Evolutionary conservation across 2,329 filamentous ascomycete genomes (phyloP).

Genomic region (Verticillium klebahnii): DNA sequence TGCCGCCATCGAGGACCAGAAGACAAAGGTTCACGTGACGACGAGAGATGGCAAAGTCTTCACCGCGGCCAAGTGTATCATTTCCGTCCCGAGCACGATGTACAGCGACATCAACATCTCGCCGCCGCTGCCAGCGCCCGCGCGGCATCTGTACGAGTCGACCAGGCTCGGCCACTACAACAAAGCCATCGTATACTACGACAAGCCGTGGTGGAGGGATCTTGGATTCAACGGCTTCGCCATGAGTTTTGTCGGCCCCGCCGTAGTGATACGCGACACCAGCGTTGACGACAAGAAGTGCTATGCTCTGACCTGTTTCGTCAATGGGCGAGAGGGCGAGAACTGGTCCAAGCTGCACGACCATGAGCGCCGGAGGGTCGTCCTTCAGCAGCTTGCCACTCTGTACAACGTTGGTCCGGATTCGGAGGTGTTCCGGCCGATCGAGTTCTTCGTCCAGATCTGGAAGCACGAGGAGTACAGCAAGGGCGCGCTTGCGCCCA

Average conservation of each 20-base stretch:
- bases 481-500: slow-evolving; percentile 26
- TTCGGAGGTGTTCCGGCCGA: slow-evolving; percentile 16
- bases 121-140: slow-evolving; percentile 34
- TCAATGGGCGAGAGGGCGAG: slow-evolving; percentile 30
- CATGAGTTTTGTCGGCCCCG: slow-evolving; percentile 33
- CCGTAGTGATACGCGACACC: slow-evolving; percentile 34
- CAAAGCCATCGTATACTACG: slow-evolving; percentile 31
- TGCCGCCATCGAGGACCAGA: slow-evolving; percentile 16
- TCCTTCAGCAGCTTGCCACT: slow-evolving; percentile 28
- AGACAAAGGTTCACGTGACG: slow-evolving; percentile 11
- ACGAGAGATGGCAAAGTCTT: slow-evolving; percentile 19
- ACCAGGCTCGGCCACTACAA: slow-evolving; percentile 38
- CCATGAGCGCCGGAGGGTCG: slow-evolving; percentile 19
- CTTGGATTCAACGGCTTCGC: slow-evolving; percentile 30
- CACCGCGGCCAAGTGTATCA: slow-evolving; percentile 33
- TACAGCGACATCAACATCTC: slow-evolving; percentile 39
- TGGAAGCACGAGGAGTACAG: slow-evolving; percentile 28
- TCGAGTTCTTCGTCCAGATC: slow-evolving; percentile 25
- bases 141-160: slow-evolving; percentile 26
- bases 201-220: slow-evolving; percentile 28
- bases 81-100: slow-evolving; percentile 45
- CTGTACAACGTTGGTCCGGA: slow-evolving; percentile 18
- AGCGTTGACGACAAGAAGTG: slow-evolving; percentile 22
- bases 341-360: slow-evolving; percentile 26
- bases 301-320: slow-evolving; percentile 35